A percentile compares a stretch with the other conserved stretches of the same genome.
These are phyloP conservation scores for Solanum sitiens DNA, from an alignment of 257 asterid species.

Conservation along the genomic window DNA sequence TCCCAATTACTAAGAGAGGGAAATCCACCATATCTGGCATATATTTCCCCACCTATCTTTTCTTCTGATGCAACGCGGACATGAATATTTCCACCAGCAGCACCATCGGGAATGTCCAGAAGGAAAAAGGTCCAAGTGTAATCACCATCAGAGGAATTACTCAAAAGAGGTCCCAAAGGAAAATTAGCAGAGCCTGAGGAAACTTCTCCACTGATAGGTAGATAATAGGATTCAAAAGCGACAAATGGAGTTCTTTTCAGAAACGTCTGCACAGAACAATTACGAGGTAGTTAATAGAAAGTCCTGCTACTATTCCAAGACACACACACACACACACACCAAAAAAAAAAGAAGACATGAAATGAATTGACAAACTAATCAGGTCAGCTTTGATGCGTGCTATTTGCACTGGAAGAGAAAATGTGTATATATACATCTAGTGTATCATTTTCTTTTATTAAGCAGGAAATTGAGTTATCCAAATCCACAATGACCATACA, in stretches of 20 bases:
- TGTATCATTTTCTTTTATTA: background rate
- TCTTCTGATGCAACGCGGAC: slow-evolving; percentile 39
- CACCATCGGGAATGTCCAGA: slow-evolving; percentile 68
- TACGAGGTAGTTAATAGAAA: slow-evolving; percentile 9
- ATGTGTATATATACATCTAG: background rate
- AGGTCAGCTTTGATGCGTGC: background rate
- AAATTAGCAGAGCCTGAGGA: slow-evolving; percentile 45
- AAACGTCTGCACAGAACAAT: slow-evolving; percentile 54
- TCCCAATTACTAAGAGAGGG: slow-evolving; percentile 75
- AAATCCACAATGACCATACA: background rate
- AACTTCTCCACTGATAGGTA: slow-evolving; percentile 43
- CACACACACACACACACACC: background rate
- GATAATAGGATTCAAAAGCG: slow-evolving; percentile 73
- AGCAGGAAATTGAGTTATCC: background rate
- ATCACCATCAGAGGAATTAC: slow-evolving; percentile 43
- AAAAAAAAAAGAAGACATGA: background rate
- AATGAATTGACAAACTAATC: background rate
- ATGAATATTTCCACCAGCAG: slow-evolving; percentile 77
- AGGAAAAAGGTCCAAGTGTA: slow-evolving; percentile 74
- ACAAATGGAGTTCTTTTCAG: slow-evolving; percentile 41
- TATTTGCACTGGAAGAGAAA: background rate
- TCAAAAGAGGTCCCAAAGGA: slow-evolving; percentile 69
- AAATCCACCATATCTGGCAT: slow-evolving; percentile 76
- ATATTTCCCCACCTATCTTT: slow-evolving; percentile 53
- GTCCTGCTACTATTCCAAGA: background rate